A percentile compares a stretch with the other conserved stretches of the same genome.
Conservation (phyloP, 2,329 filamentous ascomycete species). For the Calonectria pseudoturangicola region DNA sequence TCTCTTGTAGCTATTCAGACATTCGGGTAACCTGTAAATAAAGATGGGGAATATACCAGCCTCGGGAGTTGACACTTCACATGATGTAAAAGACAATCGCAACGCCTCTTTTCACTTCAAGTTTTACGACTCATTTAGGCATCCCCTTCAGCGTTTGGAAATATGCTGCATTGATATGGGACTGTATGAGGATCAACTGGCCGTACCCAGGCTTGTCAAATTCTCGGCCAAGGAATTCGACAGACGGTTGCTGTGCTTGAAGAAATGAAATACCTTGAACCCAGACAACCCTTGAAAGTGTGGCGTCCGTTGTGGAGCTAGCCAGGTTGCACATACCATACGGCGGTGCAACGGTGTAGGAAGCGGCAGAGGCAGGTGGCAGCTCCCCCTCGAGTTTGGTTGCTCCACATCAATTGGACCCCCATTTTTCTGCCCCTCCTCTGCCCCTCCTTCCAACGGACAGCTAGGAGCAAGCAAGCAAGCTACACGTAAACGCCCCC, state of each 20-base stretch:
- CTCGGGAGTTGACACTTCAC: background rate
- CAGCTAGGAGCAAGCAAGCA: conserved; percentile 18
- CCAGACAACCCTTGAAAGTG: too few relatives aligned
- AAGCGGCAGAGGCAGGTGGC: background rate
- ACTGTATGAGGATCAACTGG: background rate
- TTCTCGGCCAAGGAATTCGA: background rate
- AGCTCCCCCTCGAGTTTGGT: conserved; percentile 33
- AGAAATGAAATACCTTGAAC: too few relatives aligned
- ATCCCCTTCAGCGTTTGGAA: background rate
- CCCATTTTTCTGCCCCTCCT: conserved; percentile 41
- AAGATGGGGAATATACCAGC: background rate
- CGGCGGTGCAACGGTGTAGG: too few relatives aligned
- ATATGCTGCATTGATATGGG: background rate
- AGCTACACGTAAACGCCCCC: conserved; percentile 7
- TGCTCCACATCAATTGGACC: conserved; percentile 39
- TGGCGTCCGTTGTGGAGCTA: too few relatives aligned
- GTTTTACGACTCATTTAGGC: conserved; percentile 28
- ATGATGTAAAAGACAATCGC: background rate
- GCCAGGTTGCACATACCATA: too few relatives aligned
- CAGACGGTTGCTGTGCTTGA: background rate
- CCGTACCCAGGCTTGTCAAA: background rate
- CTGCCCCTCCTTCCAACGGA: conserved; percentile 31
- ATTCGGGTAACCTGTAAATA: conserved; percentile 1
- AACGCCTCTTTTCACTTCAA: conserved; percentile 29
- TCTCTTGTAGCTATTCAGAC: conserved; percentile 15